These are phyloP conservation scores for Suillus variegatus DNA, from an alignment of 768 basidiomycete genomes.

Conservation along the genomic window DNA sequence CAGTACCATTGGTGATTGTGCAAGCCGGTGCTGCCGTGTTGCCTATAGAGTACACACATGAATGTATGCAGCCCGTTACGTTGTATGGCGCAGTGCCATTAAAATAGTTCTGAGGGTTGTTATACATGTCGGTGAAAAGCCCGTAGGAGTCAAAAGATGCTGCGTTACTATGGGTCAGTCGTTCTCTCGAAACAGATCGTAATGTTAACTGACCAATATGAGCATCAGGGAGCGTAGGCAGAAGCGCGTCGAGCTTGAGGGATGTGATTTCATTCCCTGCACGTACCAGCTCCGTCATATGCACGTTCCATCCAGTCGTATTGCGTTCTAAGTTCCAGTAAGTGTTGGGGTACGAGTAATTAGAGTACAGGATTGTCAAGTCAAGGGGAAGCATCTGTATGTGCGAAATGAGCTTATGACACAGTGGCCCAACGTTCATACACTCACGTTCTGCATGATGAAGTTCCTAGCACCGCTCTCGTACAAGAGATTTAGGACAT, in stretches of 20 bases:
- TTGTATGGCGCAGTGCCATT: slow-evolving; percentile 67
- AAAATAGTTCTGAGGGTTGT: slow-evolving; percentile 50
- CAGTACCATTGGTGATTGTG: slow-evolving; percentile 37
- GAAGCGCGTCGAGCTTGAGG: slow-evolving; percentile 51
- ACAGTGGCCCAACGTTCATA: not conserved
- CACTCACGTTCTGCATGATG: slow-evolving; percentile 64
- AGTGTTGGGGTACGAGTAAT: slow-evolving; percentile 46
- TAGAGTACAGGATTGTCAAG: slow-evolving; percentile 46
- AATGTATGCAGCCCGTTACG: slow-evolving; percentile 50
- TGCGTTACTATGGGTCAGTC: slow-evolving; percentile 20
- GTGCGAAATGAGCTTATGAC: not conserved
- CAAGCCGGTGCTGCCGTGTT: slow-evolving; percentile 32
- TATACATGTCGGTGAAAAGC: slow-evolving; percentile 60
- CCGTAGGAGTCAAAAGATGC: slow-evolving; percentile 63
- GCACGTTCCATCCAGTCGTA: slow-evolving; percentile 57
- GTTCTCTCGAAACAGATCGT: not conserved
- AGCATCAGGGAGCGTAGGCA: slow-evolving; percentile 48
- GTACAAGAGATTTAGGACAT: slow-evolving; percentile 60
- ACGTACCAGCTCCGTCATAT: slow-evolving; percentile 53
- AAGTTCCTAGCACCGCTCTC: slow-evolving; percentile 64
- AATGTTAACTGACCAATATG: slow-evolving; percentile 51
- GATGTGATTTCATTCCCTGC: slow-evolving; percentile 54
- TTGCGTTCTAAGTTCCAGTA: slow-evolving; percentile 55
- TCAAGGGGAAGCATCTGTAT: slow-evolving; percentile 59
- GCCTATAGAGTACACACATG: slow-evolving; percentile 42